Conservation (phyloP, 2,329 filamentous ascomycete genomes). For the Cytospora piceae region DNA sequence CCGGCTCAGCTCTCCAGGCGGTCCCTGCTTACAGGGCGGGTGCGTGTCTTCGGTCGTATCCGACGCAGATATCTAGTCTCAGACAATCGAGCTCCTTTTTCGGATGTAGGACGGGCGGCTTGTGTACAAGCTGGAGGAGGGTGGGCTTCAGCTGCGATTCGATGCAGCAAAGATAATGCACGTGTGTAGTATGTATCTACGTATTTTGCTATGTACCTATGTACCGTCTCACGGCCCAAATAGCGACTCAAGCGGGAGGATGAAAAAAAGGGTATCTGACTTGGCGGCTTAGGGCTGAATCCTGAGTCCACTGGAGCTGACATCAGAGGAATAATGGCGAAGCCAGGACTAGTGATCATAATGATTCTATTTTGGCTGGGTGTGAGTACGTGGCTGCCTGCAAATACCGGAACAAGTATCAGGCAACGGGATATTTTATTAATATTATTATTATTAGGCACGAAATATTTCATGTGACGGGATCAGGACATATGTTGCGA, state of each 20-base stretch:
- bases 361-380: constrained; percentile 9
- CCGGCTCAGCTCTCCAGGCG: constrained; percentile 9
- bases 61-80: constrained; percentile 9
- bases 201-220: not conserved
- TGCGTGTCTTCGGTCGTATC: constrained; percentile 10
- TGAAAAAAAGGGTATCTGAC: constrained; percentile 15
- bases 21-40: constrained; percentile 17
- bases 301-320: constrained; percentile 20
- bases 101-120: constrained; percentile 20
- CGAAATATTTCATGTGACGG: no score
- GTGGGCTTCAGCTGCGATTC: constrained; percentile 19
- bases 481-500: no score
- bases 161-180: not conserved
- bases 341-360: constrained; percentile 14
- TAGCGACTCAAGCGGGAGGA: constrained; percentile 17
- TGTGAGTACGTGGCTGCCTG: constrained; percentile 16
- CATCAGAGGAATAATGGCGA: constrained; percentile 22
- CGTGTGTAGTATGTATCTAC: no score
- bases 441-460: no score
- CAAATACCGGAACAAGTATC: not conserved
- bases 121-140: constrained; percentile 16
- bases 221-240: constrained; percentile 19
- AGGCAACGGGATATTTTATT: not conserved
- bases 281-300: constrained; percentile 23
- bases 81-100: constrained; percentile 12